These are phyloP conservation scores for Neocatenulostroma microsporum DNA, from an alignment of 2,329 filamentous ascomycete species.

Conservation along the genomic window DNA sequence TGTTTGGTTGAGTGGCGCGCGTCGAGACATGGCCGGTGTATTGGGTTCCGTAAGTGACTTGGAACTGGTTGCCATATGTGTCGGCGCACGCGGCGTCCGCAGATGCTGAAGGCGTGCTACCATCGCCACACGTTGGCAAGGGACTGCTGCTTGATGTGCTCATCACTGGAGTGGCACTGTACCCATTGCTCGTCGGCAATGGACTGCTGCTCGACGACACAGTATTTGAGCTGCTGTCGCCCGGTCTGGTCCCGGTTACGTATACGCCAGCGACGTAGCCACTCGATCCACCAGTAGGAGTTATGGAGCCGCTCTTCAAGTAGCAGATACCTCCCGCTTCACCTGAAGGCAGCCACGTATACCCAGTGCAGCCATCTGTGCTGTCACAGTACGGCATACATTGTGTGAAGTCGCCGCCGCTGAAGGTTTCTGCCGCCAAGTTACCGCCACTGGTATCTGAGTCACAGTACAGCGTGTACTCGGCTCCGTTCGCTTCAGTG, in stretches of 20 bases:
- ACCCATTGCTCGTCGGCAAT: no score
- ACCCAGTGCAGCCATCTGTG: conserved; percentile 9
- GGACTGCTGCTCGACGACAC: no score
- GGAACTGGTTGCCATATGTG: conserved; percentile 6
- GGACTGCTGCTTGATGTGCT: conserved; percentile 1
- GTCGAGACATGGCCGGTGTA: not conserved
- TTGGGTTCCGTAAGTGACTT: conserved; percentile 1
- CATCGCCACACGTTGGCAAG: not conserved
- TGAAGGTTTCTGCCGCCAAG: not conserved
- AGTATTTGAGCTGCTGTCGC: no score
- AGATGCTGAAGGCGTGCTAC: not conserved
- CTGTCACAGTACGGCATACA: conserved; percentile 16
- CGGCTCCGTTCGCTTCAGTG: conserved; percentile 4
- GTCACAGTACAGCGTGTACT: conserved; percentile 14
- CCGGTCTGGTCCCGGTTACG: no score
- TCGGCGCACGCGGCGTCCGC: conserved; percentile 2
- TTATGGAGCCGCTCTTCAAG: conserved; percentile 1
- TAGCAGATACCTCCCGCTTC: conserved; percentile 6
- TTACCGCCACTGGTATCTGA: conserved; percentile 9
- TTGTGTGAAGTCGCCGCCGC: conserved; percentile 11
- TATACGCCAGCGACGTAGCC: no score
- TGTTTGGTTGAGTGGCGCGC: conserved; percentile 1
- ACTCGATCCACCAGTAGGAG: no score
- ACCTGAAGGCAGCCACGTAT: conserved; percentile 5
- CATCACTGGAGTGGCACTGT: no score